phyloP scores from a whole-genome alignment of 2,329 filamentous ascomycete species.

The Purpureocillium lavendulum region DNA sequence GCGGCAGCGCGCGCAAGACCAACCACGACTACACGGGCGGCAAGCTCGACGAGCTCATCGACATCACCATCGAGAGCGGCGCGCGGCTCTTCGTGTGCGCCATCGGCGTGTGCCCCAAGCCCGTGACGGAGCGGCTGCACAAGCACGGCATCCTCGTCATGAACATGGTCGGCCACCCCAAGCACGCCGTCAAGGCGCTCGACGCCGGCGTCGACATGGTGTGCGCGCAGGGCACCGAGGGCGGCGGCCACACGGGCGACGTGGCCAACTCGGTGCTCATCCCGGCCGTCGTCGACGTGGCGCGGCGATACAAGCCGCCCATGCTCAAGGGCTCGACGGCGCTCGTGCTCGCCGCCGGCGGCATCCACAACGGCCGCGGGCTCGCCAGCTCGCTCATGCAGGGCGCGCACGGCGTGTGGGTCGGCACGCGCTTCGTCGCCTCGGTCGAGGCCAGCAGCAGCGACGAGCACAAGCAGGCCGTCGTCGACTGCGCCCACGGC shows the following conservation, averaged over 20 bases:
- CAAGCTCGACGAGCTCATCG: slow-evolving; percentile 78
- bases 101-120: slow-evolving; percentile 73
- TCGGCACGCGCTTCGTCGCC: slow-evolving; percentile 88
- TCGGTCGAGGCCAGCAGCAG: slow-evolving; percentile 73
- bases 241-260: slow-evolving; percentile 86
- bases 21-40: slow-evolving; percentile 95
- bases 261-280: slow-evolving; percentile 81
- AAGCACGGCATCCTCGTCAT: slow-evolving; percentile 75
- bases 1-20: slow-evolving; percentile 74
- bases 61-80: slow-evolving; percentile 77
- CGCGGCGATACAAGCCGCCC: slow-evolving; percentile 59
- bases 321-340: slow-evolving; percentile 61
- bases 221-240: slow-evolving; percentile 87
- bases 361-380: slow-evolving; percentile 73
- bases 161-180: slow-evolving; percentile 96
- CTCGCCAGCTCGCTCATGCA: slow-evolving; percentile 80
- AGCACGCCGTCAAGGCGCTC: slow-evolving; percentile 83
- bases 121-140: slow-evolving; percentile 70
- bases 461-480: slow-evolving; percentile 73
- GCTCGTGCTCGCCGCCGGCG: slow-evolving; percentile 82
- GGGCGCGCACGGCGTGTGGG: slow-evolving; percentile 85
- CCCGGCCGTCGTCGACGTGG: slow-evolving; percentile 80
- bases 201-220: slow-evolving; percentile 83
- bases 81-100: slow-evolving; percentile 80
- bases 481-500: slow-evolving; percentile 69